Percentiles rank a stretch among this genome's conserved stretches.
Conservation (phyloP, 2,329 filamentous ascomycete species). For the Calonectria hongkongensis region DNA sequence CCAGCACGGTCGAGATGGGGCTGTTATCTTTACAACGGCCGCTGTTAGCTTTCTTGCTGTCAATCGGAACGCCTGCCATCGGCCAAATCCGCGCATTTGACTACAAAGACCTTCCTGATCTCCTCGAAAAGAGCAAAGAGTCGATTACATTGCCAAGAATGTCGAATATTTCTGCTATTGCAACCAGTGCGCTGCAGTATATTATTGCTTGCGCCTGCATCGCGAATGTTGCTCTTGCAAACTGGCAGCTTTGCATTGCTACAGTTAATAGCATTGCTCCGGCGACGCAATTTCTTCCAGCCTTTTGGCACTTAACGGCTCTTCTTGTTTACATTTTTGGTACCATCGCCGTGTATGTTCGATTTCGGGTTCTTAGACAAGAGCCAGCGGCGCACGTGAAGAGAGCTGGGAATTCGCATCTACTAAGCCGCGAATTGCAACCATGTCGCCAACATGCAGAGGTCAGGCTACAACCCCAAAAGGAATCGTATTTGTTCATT, state of each 20-base stretch:
- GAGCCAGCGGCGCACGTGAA: neutral
- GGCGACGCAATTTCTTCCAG: slow-evolving; percentile 13
- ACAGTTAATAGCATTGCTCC: slow-evolving; percentile 23
- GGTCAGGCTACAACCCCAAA: neutral
- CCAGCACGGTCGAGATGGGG: neutral
- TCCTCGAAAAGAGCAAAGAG: slow-evolving; percentile 13
- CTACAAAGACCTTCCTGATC: slow-evolving; percentile 3
- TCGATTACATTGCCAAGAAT: slow-evolving; percentile 1
- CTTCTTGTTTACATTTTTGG: neutral
- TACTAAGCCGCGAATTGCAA: neutral
- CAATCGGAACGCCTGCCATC: slow-evolving; percentile 15
- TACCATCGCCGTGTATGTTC: slow-evolving; percentile 1
- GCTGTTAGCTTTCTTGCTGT: slow-evolving; percentile 1
- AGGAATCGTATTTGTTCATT: slow-evolving; percentile 19
- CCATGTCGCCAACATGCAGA: slow-evolving; percentile 10
- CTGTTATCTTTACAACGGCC: slow-evolving; percentile 11
- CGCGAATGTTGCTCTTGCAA: slow-evolving; percentile 15
- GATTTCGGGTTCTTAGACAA: neutral
- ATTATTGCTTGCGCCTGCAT: slow-evolving; percentile 5
- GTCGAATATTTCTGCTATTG: neutral
- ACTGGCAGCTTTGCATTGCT: slow-evolving; percentile 21
- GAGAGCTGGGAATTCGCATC: neutral
- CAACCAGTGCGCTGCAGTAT: neutral
- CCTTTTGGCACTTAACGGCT: slow-evolving; percentile 14
- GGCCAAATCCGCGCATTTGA: slow-evolving; percentile 16